phyloP scores from a whole-genome alignment of 2,329 filamentous ascomycete species.

The Alternaria metachromatica region DNA sequence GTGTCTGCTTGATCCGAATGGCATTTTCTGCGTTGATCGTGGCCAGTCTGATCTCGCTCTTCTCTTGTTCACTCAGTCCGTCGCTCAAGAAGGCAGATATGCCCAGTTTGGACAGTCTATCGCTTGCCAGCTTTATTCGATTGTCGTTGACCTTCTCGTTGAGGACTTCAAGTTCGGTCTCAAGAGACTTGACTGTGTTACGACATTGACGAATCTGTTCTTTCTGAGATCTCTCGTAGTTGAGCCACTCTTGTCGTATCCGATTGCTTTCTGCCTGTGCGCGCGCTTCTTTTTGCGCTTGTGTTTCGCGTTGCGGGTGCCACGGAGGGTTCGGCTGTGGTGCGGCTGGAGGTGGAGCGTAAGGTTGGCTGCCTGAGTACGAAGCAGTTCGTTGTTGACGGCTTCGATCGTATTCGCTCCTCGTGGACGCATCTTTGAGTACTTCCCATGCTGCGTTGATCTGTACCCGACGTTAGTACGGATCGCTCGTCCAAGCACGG shows the following conservation, averaged over 20 bases:
- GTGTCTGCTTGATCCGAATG: neutral
- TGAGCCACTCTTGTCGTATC: constrained; percentile 10
- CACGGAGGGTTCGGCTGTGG: neutral
- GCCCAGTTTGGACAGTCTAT: neutral
- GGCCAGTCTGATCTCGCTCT: neutral
- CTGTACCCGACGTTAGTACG: neutral
- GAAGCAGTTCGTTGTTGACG: neutral
- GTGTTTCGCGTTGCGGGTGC: neutral
- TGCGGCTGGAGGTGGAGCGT: neutral
- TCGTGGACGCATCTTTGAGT: neutral
- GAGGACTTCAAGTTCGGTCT: neutral
- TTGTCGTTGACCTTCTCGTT: neutral
- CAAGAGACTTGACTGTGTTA: neutral
- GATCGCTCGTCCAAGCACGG: neutral
- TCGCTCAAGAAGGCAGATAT: neutral
- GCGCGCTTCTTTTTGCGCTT: constrained; percentile 1
- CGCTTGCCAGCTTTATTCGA: neutral
- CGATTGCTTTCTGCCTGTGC: neutral
- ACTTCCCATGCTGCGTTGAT: constrained; percentile 12
- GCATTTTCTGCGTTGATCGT: neutral
- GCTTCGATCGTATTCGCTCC: neutral
- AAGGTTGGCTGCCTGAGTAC: neutral
- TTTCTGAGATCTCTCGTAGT: constrained; percentile 3
- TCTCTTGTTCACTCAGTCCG: constrained; percentile 4
- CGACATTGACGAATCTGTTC: neutral